Evolutionary conservation across 106 monocot genomes (phyloP), one percentile per base, ranked within the genome.

Genomic region (Dendrobium huoshanense): DNA sequence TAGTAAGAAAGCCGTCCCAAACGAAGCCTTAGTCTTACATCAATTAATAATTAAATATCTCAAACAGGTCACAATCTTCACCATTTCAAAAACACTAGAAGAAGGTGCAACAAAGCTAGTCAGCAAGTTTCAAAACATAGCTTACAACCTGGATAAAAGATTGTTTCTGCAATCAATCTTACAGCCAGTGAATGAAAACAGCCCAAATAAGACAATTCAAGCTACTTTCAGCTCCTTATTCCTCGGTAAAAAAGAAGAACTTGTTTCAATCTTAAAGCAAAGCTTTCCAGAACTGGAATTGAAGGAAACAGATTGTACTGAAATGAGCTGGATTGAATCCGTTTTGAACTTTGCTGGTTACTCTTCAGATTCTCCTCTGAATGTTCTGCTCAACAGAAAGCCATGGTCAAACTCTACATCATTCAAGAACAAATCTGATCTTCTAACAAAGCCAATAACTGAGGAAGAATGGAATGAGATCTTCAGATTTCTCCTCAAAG

Each of bases 311-410:
- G 82, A 85, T 47, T 88, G 85, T 85, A 75, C 51, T 0, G 88
- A 88, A 64, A 74, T 88, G 85, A 88, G 72, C 29, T 88, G 88
- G 88, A 47, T 85, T 16, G 77, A 82, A 41, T 82, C 85, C 0
- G 72, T 85, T 5, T 73, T 83, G 9, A 75, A 80, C 80, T 68
- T 78, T 43, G 72, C 20, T 2, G 59, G 51, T 5, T n/a, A 19
- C 13, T 0, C 43, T 15, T 20, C 11, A 5, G 20, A 27, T 25
- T 33, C 19, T 3, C 37, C 72, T 7, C 4, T 81, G 3, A 40
- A 49, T 24, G 41, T 22, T 2, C 49, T 85, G 4, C 72, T 85
- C 0, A 31, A 75, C 16, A 41, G 85, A 10, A 29, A 10, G 31
- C 37, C 45, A 0, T 0, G 20, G 1, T 29, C 27, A 2, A 9